These are phyloP conservation scores for Talaromyces sp. DNA, from an alignment of 2,329 filamentous ascomycete species.

Conservation along the genomic window DNA sequence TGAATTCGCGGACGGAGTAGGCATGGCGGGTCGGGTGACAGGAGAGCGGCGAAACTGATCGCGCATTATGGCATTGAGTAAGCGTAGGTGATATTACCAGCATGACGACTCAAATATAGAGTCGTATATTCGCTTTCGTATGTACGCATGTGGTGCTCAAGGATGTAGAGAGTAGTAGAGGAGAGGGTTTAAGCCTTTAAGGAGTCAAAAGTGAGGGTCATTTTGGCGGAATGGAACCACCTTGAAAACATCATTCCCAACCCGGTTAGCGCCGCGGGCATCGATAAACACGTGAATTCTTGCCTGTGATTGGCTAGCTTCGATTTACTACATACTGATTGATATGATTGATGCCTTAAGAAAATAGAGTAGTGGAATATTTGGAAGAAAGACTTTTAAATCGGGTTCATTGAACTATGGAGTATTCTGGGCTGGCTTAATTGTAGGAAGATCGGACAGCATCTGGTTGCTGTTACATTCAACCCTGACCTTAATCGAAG, in stretches of 20 bases:
- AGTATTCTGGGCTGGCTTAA: too few species aligned
- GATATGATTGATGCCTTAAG: too few species aligned
- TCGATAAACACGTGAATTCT: conserved; percentile 16
- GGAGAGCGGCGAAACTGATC: conserved; percentile 35
- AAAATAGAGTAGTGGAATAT: too few species aligned
- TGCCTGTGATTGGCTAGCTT: background rate
- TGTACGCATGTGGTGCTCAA: background rate
- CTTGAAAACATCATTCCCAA: conserved; percentile 21
- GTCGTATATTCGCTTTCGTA: background rate
- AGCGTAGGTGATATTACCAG: conserved; percentile 28
- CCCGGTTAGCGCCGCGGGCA: conserved; percentile 16
- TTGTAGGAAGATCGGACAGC: too few species aligned
- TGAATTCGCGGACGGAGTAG: conserved; percentile 47
- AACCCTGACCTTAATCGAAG: background rate
- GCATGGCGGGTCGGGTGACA: conserved; percentile 28
- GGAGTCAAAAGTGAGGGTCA: background rate
- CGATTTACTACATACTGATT: background rate
- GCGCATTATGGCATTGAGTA: conserved; percentile 50
- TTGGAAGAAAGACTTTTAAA: too few species aligned
- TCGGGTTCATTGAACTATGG: too few species aligned
- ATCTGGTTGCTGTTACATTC: too few species aligned
- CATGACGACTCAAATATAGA: conserved; percentile 37
- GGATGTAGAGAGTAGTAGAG: background rate
- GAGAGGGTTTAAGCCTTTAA: conserved; percentile 1
- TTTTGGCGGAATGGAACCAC: conserved; percentile 9